Evolutionary conservation across 139 green algal genomes (phyloP), one percentile per base, ranked within the genome.

Genomic region (Volvox reticuliferus): DNA sequence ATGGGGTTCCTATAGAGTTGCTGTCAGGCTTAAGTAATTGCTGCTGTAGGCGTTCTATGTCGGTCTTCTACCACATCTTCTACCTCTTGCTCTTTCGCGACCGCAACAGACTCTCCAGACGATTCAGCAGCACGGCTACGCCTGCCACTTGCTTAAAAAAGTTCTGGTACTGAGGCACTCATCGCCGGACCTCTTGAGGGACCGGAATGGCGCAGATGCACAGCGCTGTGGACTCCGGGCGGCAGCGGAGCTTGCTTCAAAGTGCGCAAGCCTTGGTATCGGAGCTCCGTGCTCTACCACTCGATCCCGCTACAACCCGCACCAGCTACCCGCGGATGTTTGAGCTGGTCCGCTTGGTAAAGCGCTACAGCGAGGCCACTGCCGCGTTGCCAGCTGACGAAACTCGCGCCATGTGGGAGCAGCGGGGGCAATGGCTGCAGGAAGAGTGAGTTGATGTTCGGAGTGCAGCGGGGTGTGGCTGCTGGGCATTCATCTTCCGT

Each of bases 401-500:
- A 26, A 84, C 75, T 1, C 69, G 81, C 21, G 44, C 73, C 2
- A 89, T 92, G 89, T 92, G 89, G 89, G 81, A 88, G 79, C 89
- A 92, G 35, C 67, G 89, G 13, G 80, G 79, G 2, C 67, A 77
- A 26, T 92, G 89, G 83, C 35, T 92, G 6, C 82, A 92, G 21
- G 89, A 90, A 32, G 89, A 92, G 82, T 92, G 21, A 89, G 91
- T 9, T 55, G 9, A 55, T 55, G 44, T 55, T 14, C 9, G 44
- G 44, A 9, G 44, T 9, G 9, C 44, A 55, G 44, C 44, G 44
- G 44, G 44, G 44, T 55, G 44, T 55, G 44, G 5, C 44, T 55
- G 44, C 44, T 9, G 44, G 44, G 44, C 44, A 14, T 55, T 55
- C 44, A 55, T 55, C 44, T 55, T 55, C 44, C 44, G 44, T 55